Conservation (phyloP, 306 rosid genomes). For the Rubus idaeus region DNA sequence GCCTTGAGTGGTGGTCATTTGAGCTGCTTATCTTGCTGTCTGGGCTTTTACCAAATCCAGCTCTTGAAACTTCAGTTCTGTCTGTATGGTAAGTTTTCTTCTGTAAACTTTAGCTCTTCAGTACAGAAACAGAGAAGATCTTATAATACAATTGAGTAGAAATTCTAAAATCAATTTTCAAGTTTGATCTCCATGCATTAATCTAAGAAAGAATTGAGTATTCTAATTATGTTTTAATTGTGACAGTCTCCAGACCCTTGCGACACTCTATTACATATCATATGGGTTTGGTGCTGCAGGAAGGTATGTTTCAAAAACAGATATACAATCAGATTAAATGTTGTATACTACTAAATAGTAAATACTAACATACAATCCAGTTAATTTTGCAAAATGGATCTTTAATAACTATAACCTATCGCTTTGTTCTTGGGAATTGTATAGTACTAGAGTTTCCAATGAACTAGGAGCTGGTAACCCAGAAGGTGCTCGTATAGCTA, state of each 20-base stretch:
- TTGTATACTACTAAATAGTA: no score
- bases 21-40: constrained; percentile 57
- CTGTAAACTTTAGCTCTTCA: not conserved
- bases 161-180: not conserved
- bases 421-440: not conserved
- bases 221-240: not conserved
- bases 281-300: not conserved
- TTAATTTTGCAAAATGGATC: not conserved
- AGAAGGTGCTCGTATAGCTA: constrained; percentile 45
- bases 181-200: not conserved
- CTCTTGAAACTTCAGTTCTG: constrained; percentile 77
- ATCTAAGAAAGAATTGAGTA: no score
- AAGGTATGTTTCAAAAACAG: not conserved
- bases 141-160: not conserved
- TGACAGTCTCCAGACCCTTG: not conserved
- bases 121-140: not conserved
- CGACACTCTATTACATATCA: not conserved
- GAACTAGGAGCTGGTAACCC: constrained; percentile 79
- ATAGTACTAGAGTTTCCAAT: constrained; percentile 68
- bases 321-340: not conserved
- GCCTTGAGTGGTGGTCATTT: constrained; percentile 72
- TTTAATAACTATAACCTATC: not conserved
- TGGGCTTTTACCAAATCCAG: constrained; percentile 73
- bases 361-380: not conserved
- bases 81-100: constrained; percentile 45